Conservation (phyloP, 208 protist genomes). For the Novymonas esmeraldas region DNA sequence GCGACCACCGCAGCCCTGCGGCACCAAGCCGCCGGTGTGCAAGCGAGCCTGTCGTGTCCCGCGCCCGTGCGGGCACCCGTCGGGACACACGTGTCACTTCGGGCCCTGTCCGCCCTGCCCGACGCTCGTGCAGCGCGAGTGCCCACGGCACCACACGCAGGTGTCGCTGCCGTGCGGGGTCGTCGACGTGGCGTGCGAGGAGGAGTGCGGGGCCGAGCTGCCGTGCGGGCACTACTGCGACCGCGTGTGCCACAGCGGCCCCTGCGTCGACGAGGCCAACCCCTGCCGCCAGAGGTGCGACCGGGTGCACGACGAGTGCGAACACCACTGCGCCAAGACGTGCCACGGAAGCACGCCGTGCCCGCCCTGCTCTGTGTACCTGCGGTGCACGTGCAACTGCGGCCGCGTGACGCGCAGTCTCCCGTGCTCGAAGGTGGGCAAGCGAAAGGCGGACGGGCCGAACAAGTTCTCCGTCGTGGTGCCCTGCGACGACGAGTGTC, state of each 20-base stretch:
- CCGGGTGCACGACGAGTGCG: conserved; percentile 48
- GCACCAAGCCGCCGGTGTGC: conserved; percentile 61
- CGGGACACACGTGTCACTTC: conserved; percentile 71
- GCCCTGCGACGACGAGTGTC: conserved; percentile 44
- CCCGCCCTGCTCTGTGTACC: conserved; percentile 40
- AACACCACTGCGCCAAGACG: conserved; percentile 50
- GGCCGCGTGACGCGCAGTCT: conserved; percentile 38
- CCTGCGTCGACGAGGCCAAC: conserved; percentile 43
- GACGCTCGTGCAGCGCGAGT: conserved; percentile 42
- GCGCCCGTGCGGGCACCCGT: conserved; percentile 51
- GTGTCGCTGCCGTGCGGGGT: conserved; percentile 37
- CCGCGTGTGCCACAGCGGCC: conserved; percentile 61
- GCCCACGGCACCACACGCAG: conserved; percentile 48
- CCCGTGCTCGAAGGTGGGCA: conserved; percentile 46
- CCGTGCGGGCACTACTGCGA: conserved; percentile 67
- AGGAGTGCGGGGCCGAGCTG: conserved; percentile 49
- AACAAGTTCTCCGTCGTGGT: conserved; percentile 26
- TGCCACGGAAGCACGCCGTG: conserved; percentile 58
- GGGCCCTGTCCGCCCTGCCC: conserved; percentile 72
- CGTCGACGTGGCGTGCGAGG: conserved; percentile 39
- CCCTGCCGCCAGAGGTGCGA: conserved; percentile 47
- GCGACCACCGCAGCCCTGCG: conserved; percentile 74
- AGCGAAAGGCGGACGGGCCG: conserved; percentile 25
- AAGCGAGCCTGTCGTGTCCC: conserved; percentile 41
- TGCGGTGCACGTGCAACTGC: conserved; percentile 59